phyloP scores from a whole-genome alignment of 768 basidiomycete species.

The Cantharellus cinnabarinus region DNA sequence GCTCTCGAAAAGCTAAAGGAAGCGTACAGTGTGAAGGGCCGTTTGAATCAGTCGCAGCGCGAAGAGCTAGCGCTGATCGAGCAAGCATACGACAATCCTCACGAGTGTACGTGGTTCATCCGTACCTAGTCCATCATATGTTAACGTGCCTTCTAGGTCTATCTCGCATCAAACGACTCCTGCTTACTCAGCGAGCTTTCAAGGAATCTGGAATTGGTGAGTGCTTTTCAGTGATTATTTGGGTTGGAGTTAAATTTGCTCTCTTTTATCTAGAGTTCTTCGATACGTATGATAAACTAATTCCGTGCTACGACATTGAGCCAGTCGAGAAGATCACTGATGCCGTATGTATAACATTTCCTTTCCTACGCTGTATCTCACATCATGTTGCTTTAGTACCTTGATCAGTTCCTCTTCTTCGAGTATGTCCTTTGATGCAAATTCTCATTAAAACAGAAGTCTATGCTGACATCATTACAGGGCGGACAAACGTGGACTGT shows the following conservation, averaged over 20 bases:
- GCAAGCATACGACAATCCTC: slow-evolving; percentile 98
- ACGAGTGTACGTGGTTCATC: slow-evolving; percentile 49
- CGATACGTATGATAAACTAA: slow-evolving; percentile 94
- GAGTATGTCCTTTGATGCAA: slow-evolving; percentile 28
- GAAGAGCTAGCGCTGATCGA: slow-evolving; percentile 96
- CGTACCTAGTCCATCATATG: not conserved
- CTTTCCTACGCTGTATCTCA: not conserved
- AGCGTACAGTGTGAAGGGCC: slow-evolving; percentile 94
- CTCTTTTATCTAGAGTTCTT: slow-evolving; percentile 41
- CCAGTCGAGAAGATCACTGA: slow-evolving; percentile 99
- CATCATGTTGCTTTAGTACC: slow-evolving; percentile 31
- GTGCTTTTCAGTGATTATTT: not conserved
- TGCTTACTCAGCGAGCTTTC: slow-evolving; percentile 94
- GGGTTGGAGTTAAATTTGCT: not conserved
- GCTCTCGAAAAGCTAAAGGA: slow-evolving; percentile 98
- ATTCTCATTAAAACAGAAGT: not conserved
- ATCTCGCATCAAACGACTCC: slow-evolving; percentile 91
- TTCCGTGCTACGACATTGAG: slow-evolving; percentile 97
- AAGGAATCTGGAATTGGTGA: slow-evolving; percentile 77
- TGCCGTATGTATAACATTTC: slow-evolving; percentile 34
- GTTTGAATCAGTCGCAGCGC: slow-evolving; percentile 92
- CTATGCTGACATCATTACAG: slow-evolving; percentile 12
- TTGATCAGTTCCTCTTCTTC: slow-evolving; percentile 97
- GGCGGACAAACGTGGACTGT: slow-evolving; percentile 91
- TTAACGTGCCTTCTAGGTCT: slow-evolving; percentile 27